phyloP scores from a whole-genome alignment of 768 basidiomycete genomes.

The Tephrocybe sp. region DNA sequence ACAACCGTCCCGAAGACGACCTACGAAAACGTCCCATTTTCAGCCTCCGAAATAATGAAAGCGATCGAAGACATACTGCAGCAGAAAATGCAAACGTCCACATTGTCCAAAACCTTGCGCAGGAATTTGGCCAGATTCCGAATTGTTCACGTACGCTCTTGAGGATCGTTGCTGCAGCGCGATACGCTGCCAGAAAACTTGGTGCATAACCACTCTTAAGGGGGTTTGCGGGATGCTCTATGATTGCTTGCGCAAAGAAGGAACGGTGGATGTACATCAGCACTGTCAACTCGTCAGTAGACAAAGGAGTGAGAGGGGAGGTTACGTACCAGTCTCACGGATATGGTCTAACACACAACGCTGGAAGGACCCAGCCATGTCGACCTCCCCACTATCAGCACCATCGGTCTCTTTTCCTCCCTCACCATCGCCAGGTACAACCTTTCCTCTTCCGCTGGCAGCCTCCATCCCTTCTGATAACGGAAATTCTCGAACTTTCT shows the following conservation, averaged over 20 bases:
- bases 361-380: conserved; percentile 40
- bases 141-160: conserved; percentile 50
- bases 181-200: conserved; percentile 63
- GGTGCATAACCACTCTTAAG: conserved; percentile 62
- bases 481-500: conserved; percentile 61
- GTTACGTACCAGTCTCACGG: conserved; percentile 40
- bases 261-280: conserved; percentile 62
- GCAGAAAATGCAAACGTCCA: conserved; percentile 63
- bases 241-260: conserved; percentile 72
- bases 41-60: background rate
- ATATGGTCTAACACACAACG: conserved; percentile 48
- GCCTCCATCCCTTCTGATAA: conserved; percentile 14
- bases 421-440: background rate
- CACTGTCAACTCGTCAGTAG: conserved; percentile 30
- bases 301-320: background rate
- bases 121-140: conserved; percentile 40
- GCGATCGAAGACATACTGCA: conserved; percentile 37
- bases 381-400: conserved; percentile 7
- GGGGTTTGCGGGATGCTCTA: conserved; percentile 64
- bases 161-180: conserved; percentile 55
- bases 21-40: conserved; percentile 28
- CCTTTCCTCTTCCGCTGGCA: background rate
- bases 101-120: conserved; percentile 55
- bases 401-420: background rate
- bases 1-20: conserved; percentile 80